Percentiles rank a stretch among this genome's conserved stretches.
These are phyloP conservation scores for Bullera alba DNA, from an alignment of 768 basidiomycete species.

Conservation along the genomic window DNA sequence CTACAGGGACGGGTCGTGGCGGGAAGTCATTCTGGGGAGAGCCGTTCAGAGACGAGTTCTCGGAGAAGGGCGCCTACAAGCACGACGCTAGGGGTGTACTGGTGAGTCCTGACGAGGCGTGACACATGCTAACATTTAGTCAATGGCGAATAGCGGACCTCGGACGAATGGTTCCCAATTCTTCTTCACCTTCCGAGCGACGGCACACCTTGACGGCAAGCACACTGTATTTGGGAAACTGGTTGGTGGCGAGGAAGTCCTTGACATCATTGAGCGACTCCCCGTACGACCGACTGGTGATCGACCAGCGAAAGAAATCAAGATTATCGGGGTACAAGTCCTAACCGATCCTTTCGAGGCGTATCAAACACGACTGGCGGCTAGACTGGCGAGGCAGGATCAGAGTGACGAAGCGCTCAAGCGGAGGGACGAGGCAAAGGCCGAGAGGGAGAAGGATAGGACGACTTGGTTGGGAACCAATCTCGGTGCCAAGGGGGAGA, in stretches of 20 bases:
- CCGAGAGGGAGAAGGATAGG: slow-evolving; percentile 48
- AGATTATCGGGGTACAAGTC: slow-evolving; percentile 77
- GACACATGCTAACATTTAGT: slow-evolving; percentile 34
- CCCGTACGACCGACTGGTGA: slow-evolving; percentile 75
- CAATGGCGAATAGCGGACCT: slow-evolving; percentile 94
- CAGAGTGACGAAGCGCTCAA: slow-evolving; percentile 51
- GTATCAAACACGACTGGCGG: slow-evolving; percentile 67
- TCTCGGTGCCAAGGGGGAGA: slow-evolving; percentile 35
- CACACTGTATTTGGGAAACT: slow-evolving; percentile 96
- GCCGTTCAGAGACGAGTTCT: slow-evolving; percentile 90
- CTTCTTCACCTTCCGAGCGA: slow-evolving; percentile 77
- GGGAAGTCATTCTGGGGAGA: slow-evolving; percentile 92
- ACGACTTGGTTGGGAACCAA: slow-evolving; percentile 48
- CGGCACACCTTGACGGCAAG: slow-evolving; percentile 81
- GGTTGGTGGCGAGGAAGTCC: slow-evolving; percentile 87
- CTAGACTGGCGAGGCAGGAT: slow-evolving; percentile 52
- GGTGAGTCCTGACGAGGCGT: slow-evolving; percentile 18
- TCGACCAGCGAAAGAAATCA: slow-evolving; percentile 67
- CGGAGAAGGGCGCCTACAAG: slow-evolving; percentile 77
- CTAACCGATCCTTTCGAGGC: slow-evolving; percentile 87
- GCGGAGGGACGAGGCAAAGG: slow-evolving; percentile 52
- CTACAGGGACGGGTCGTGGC: slow-evolving; percentile 88
- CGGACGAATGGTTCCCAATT: slow-evolving; percentile 93
- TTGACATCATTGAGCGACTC: slow-evolving; percentile 73
- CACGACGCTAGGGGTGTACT: slow-evolving; percentile 77